Evolutionary conservation across 495 filamentous ascomycete genomes (phyloP).

Genomic region (Penicillium herquei): DNA sequence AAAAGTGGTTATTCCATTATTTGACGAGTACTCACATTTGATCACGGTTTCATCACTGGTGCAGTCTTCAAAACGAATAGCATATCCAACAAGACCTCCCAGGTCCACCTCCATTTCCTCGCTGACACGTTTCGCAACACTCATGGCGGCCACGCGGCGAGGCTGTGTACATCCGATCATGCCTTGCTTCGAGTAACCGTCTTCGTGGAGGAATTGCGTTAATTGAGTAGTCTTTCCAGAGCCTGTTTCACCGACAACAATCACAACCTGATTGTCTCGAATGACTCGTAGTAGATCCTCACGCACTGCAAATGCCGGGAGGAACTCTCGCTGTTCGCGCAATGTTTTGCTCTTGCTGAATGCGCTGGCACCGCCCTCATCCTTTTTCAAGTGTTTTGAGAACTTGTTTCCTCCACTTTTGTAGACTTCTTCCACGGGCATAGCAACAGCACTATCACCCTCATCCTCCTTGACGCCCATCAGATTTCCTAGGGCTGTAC

Average conservation of each 20-base stretch:
- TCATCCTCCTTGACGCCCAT: constrained; percentile 96
- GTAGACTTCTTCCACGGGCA: constrained; percentile 69
- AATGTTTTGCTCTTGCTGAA: constrained; percentile 93
- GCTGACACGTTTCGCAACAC: constrained; percentile 95
- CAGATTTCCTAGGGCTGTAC: constrained; percentile 87
- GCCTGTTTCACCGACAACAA: constrained; percentile 95
- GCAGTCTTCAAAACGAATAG: constrained; percentile 98
- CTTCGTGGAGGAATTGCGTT: constrained; percentile 92
- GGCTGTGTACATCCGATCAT: constrained; percentile 97
- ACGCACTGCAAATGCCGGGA: constrained; percentile 95
- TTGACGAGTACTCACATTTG: constrained; percentile 59
- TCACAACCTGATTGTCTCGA: constrained; percentile 93
- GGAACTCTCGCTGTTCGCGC: constrained; percentile 86
- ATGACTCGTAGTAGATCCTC: constrained; percentile 95
- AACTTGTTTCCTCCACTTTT: constrained; percentile 74
- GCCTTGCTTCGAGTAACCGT: constrained; percentile 81
- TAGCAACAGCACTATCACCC: constrained; percentile 78
- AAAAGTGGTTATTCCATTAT: not conserved
- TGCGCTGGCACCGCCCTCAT: constrained; percentile 74
- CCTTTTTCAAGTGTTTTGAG: constrained; percentile 84
- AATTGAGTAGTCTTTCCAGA: constrained; percentile 97
- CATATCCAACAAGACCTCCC: constrained; percentile 87
- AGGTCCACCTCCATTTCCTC: constrained; percentile 99
- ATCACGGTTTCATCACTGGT: constrained; percentile 92
- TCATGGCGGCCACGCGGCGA: constrained; percentile 95